Evolutionary conservation across 345 rosid species (phyloP), one percentile per base, ranked within the genome.

Genomic region (Clarkia xantiana): DNA sequence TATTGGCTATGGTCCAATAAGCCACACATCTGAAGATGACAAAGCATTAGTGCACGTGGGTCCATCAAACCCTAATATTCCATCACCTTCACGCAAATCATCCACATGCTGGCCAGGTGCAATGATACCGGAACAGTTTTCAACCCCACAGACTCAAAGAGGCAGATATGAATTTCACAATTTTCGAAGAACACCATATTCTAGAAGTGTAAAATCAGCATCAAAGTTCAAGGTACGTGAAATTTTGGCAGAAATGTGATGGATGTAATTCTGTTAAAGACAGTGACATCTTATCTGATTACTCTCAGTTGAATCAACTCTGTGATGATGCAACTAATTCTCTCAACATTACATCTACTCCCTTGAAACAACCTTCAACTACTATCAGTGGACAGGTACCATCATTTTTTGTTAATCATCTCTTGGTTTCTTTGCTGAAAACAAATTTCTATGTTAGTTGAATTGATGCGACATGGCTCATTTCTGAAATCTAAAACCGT

Each of bases 101-200:
- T 71, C 77, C 17, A 48, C 73, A 44, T 56, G 81, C 60, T 91
- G 96, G 98, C 96, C 98, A n/a, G 98, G 93, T 68, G 75, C 93
- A 47, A 64, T 62, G 67, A 69, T 77, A 57, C 76, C 60, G 48
- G 87, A 79, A 71, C 82, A 65, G 49, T 79, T 67, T 69, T 49
- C 57, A 54, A 83, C 93, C 53, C 94, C 96, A 53, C 84, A 53
- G 58, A 77, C 69, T 62, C 81, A 79, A 67, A 78, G 82, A 63
- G 71, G 68, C 45, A 75, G 75, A 62, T 56, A 58, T 48, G 79
- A 80, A 65, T 73, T 73, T 67, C 84, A 59, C 48, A 73, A 67
- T 67, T 69, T 86, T 57, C 77, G 79, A 14, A 76, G 85, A 60
- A 79, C 94, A 20, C 98, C 98, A 44, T 78, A 86, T 69, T 72